Evolutionary conservation across 805 yeast genomes (phyloP), one percentile per base, ranked within the genome.

Genomic region (Yamadazyma philogaea): DNA sequence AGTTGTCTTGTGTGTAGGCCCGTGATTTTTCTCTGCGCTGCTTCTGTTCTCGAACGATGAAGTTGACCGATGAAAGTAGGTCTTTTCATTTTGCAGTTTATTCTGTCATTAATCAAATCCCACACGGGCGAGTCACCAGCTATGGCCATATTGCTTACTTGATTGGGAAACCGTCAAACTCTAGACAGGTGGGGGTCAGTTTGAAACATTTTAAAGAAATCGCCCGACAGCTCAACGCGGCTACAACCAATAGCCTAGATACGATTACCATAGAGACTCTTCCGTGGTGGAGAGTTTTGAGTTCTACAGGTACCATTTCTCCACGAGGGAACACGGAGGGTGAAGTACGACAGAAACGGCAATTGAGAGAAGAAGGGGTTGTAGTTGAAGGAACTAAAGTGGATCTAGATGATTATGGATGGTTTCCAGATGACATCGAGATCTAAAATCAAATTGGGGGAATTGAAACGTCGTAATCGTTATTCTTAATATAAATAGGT

Each of bases 251-350:
- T 24, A 24, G 10, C 8, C 4, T 4, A 5, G 33, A 32, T 12
- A 49, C 45, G 2, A 47, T 41, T 5, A 44, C 43, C 10, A 39
- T 53, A 7, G 59, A 50, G 2, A 64, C 63, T 7, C 74, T 84
- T 11, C 91, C 91, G 3, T 86, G 95, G 95, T 85, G 91, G 91
- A 62, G 95, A 27, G 85, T 86, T 1, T 66, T 86, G 7, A 72
- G 75, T 18, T 68, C 84, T n/a, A 61, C 75, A 14, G 93, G 93
- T 0, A 66, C 61, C 15, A 79, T 85, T 2, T 76, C 88, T 4
- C 74, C 75, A 2, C 56, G 85, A 34, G 76, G 56, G 7, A 61
- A 55, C 27, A 56, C 67, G 0, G 58, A 59, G 19, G 73, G 75
- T 1, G 78, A 75, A 40, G 49, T 54, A 10, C 49, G 55, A 17